Conservation (phyloP, 257 asterid genomes). For the Solanum tacnaense region DNA sequence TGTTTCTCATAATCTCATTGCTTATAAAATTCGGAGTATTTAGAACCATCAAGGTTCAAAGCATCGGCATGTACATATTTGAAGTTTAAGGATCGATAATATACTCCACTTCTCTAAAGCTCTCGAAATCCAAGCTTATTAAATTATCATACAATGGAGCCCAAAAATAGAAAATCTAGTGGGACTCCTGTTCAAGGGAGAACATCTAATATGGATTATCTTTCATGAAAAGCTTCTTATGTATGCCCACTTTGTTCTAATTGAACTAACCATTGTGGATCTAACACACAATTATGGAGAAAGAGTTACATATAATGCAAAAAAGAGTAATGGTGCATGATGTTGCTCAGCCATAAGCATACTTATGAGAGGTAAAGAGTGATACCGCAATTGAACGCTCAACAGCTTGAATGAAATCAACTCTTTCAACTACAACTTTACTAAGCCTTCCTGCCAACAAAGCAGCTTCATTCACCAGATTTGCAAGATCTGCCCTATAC, state of each 20-base stretch:
- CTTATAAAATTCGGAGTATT: neutral
- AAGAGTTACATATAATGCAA: neutral
- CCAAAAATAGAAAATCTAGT: neutral
- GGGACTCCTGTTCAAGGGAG: neutral
- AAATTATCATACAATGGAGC: neutral
- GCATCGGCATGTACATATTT: neutral
- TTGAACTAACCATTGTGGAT: neutral
- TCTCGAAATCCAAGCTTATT: neutral
- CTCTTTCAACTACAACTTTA: conserved; percentile 70
- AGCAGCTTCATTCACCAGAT: conserved; percentile 98
- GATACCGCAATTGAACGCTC: conserved; percentile 94
- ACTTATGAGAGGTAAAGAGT: conserved; percentile 4
- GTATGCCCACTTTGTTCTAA: neutral
- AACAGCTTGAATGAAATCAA: conserved; percentile 87
- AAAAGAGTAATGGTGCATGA: neutral
- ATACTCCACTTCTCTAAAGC: neutral
- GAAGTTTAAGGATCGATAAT: neutral
- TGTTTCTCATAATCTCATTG: neutral
- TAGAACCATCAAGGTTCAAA: neutral
- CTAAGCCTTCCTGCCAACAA: conserved; percentile 85
- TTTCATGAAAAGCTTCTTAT: neutral
- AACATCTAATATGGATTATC: neutral
- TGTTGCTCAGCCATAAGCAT: neutral
- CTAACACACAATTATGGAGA: neutral
- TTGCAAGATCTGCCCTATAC: conserved; percentile 96